Conservation (phyloP, 2,329 filamentous ascomycete species). For the Pseudogymnoascus pannorum region DNA sequence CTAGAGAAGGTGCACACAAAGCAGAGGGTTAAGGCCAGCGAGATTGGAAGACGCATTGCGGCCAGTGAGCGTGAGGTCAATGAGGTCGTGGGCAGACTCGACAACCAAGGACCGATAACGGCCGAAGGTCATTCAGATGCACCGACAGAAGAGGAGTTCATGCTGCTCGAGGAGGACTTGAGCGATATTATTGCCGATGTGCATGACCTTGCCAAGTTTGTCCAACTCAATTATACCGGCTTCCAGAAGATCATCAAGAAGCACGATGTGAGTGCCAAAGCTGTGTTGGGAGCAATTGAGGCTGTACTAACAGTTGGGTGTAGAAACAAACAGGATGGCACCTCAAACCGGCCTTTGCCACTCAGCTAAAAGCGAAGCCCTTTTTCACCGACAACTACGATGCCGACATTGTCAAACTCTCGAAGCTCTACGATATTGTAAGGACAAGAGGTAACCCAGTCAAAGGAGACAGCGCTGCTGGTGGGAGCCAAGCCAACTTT, state of each 20-base stretch:
- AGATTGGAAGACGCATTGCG: constrained; percentile 86
- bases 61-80: constrained; percentile 83
- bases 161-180: constrained; percentile 86
- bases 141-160: constrained; percentile 85
- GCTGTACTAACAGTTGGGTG: not conserved
- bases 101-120: constrained; percentile 45
- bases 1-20: constrained; percentile 97
- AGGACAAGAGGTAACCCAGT: constrained; percentile 87
- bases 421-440: constrained; percentile 89
- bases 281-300: not conserved
- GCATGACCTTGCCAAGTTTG: constrained; percentile 95
- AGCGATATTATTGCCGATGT: constrained; percentile 98
- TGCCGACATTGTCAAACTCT: constrained; percentile 87
- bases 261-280: constrained; percentile 67
- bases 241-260: constrained; percentile 99
- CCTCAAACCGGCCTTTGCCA: constrained; percentile 90
- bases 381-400: constrained; percentile 99
- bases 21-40: constrained; percentile 93
- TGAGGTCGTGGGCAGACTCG: constrained; percentile 72
- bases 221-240: constrained; percentile 95
- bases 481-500: constrained; percentile 89
- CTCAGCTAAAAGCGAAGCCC: constrained; percentile 87
- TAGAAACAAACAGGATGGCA: constrained; percentile 94
- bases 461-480: constrained; percentile 85
- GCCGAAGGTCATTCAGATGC: constrained; percentile 37